A percentile compares a stretch with the other conserved stretches of the same genome.
phyloP scores from a whole-genome alignment of 2,329 filamentous ascomycete species.

The Aspergillus carbonarius region DNA sequence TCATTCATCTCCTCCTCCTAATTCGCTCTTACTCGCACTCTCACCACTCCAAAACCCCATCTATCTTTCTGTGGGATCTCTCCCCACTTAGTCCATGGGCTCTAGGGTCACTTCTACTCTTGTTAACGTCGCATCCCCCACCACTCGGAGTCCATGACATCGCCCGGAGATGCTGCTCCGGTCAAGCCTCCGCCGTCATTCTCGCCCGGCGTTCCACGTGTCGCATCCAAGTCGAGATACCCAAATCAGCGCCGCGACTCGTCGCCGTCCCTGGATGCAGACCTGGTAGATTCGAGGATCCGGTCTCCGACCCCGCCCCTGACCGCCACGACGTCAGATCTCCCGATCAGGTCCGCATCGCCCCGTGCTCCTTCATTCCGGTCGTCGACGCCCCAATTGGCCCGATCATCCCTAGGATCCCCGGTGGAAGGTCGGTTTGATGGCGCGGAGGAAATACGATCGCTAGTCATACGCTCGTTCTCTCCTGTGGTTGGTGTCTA shows the following conservation, averaged over 20 bases:
- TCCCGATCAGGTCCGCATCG: conserved; percentile 66
- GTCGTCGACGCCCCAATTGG: conserved; percentile 53
- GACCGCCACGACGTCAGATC: conserved; percentile 65
- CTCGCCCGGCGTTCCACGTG: conserved; percentile 63
- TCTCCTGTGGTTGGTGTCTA: conserved; percentile 86
- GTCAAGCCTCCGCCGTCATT: conserved; percentile 69
- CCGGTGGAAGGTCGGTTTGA: conserved; percentile 55
- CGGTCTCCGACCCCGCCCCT: conserved; percentile 55
- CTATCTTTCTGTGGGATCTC: not conserved
- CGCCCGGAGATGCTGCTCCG: conserved; percentile 63
- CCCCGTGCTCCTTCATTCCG: conserved; percentile 62
- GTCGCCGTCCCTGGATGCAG: conserved; percentile 43
- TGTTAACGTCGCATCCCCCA: conserved; percentile 22
- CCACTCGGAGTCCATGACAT: conserved; percentile 62
- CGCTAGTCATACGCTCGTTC: conserved; percentile 77
- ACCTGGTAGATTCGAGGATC: conserved; percentile 53
- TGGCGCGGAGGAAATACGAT: conserved; percentile 56
- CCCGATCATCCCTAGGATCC: conserved; percentile 46
- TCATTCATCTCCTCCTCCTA: not conserved
- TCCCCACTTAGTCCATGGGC: conserved; percentile 29
- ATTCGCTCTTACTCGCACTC: not conserved
- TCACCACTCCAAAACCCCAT: not conserved
- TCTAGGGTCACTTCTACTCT: conserved; percentile 22
- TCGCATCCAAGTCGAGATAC: conserved; percentile 60
- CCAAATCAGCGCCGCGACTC: conserved; percentile 52